A percentile compares a stretch with the other conserved stretches of the same genome.
phyloP scores from a whole-genome alignment of 1,284 basidiomycete genomes.

The Leccinum subrobustum region DNA sequence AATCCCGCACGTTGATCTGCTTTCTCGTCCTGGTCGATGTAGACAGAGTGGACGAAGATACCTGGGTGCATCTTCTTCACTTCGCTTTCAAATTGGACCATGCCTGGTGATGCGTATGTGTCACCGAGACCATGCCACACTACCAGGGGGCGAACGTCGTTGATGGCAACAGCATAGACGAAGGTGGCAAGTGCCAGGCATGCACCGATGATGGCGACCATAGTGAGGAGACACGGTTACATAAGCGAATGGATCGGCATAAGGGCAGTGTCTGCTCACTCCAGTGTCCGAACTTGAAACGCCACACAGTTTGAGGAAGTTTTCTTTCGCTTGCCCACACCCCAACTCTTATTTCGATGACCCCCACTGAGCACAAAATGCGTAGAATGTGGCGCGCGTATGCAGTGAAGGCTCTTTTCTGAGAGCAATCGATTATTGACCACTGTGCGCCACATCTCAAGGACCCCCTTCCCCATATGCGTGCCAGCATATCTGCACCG shows the following conservation, averaged over 20 bases:
- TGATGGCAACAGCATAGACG: conserved; percentile 14
- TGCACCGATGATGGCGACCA: conserved; percentile 12
- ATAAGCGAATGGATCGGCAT: conserved; percentile 5
- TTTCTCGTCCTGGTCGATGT: conserved; percentile 64
- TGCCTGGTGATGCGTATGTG: conserved; percentile 62
- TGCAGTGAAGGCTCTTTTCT: neutral
- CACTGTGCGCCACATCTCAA: neutral
- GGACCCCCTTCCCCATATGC: neutral
- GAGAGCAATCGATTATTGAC: neutral
- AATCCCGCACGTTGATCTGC: conserved; percentile 80
- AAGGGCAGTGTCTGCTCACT: no score
- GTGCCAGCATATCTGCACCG: neutral
- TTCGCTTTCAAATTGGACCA: conserved; percentile 64
- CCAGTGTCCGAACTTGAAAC: neutral
- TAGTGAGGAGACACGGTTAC: conserved; percentile 10
- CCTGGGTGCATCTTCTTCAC: conserved; percentile 77
- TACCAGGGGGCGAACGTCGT: conserved; percentile 66
- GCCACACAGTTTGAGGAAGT: neutral
- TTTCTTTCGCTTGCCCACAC: neutral
- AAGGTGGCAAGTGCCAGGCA: conserved; percentile 16
- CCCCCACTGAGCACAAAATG: neutral
- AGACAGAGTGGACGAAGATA: conserved; percentile 84
- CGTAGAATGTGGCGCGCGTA: neutral
- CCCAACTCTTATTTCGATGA: neutral
- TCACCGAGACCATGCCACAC: conserved; percentile 95